Conservation (phyloP, 208 protist species). For the Acanthamoeba culbertsoni region DNA sequence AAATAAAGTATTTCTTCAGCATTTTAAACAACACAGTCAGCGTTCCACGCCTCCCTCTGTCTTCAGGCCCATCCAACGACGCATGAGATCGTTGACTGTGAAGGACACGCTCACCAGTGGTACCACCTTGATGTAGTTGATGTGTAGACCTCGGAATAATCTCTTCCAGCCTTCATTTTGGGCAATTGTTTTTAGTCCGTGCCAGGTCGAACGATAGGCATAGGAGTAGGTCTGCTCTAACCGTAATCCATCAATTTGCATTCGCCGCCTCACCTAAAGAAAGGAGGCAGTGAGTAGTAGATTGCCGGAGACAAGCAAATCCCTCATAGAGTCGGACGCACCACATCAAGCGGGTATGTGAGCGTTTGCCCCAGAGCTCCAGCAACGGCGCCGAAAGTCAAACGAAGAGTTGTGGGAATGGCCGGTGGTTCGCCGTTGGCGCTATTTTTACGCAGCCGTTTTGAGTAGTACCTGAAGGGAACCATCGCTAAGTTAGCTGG, state of each 20-base stretch:
- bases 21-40: neutral
- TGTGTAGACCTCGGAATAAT: constrained; percentile 29
- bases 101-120: constrained; percentile 31
- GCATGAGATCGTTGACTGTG: constrained; percentile 28
- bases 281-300: no score
- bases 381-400: neutral
- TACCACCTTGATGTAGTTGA: constrained; percentile 53
- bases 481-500: no score
- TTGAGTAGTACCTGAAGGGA: neutral
- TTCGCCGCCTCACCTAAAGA: constrained; percentile 2
- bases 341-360: constrained; percentile 23
- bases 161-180: neutral
- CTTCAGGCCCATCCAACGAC: constrained; percentile 42
- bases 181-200: neutral
- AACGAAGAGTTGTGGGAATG: neutral
- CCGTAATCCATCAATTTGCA: constrained; percentile 6
- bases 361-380: constrained; percentile 1
- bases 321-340: no score
- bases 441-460: neutral
- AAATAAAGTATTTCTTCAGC: neutral
- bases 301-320: no score
- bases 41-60: constrained; percentile 11
- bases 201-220: neutral
- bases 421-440: neutral
- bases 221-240: constrained; percentile 34